Percentiles rank a stretch among this genome's conserved stretches.
Evolutionary conservation across 495 filamentous ascomycete species (phyloP).

Genomic region (Penicillium macrosclerotiorum): DNA sequence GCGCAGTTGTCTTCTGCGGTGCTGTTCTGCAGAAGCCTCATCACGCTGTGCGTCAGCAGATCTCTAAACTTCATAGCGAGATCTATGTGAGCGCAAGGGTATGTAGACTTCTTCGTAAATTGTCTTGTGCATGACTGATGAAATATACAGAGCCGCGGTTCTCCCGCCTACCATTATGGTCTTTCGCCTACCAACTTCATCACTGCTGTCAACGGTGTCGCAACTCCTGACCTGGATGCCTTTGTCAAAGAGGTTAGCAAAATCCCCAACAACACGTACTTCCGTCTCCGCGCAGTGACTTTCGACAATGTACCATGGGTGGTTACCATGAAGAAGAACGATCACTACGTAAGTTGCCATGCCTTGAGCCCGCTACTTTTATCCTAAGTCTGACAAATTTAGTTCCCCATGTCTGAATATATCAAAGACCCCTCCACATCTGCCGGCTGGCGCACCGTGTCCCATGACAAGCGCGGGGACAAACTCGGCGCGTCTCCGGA

Average conservation of each 20-base stretch:
- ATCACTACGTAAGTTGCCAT: conserved; percentile 70
- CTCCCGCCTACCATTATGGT: conserved; percentile 87
- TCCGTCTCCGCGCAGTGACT: conserved; percentile 88
- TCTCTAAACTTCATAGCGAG: conserved; percentile 91
- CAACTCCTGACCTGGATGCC: conserved; percentile 72
- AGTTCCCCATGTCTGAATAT: conserved; percentile 86
- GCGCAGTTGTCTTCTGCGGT: conserved; percentile 91
- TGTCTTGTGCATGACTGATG: conserved; percentile 7
- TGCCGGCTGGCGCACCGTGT: conserved; percentile 69
- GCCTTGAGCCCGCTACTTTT: not conserved
- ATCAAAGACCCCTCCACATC: conserved; percentile 64
- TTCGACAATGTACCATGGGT: conserved; percentile 99
- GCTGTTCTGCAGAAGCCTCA: conserved; percentile 91
- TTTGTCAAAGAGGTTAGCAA: conserved; percentile 78
- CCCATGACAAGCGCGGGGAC: conserved; percentile 60
- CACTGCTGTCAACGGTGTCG: conserved; percentile 85
- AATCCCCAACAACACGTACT: conserved; percentile 96
- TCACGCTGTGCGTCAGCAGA: conserved; percentile 95
- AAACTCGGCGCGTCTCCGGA: conserved; percentile 36
- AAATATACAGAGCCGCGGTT: conserved; percentile 59
- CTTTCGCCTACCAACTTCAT: conserved; percentile 97
- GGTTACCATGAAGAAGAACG: conserved; percentile 99
- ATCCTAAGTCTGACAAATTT: conserved; percentile 2
- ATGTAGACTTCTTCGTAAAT: conserved; percentile 9
- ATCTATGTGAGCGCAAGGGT: conserved; percentile 91